These are phyloP conservation scores for Sordariomycetes sp. DNA, from an alignment of 2,329 filamentous ascomycete genomes.

Conservation along the genomic window DNA sequence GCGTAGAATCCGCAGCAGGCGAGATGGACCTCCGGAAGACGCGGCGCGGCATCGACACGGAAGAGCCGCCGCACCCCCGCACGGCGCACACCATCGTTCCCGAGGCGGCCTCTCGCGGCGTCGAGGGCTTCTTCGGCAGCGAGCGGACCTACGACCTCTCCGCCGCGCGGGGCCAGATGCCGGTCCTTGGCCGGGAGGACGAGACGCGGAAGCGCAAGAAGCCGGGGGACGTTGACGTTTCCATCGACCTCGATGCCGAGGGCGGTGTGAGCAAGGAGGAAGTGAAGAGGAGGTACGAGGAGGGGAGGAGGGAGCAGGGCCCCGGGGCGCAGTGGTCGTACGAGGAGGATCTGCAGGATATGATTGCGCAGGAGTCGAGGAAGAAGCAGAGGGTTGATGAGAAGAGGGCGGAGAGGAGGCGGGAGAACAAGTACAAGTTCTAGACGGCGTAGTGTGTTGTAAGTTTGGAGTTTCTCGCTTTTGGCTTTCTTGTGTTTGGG, in stretches of 20 bases:
- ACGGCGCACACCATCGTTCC: constrained; percentile 83
- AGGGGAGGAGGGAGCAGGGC: constrained; percentile 51
- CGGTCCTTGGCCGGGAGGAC: constrained; percentile 70
- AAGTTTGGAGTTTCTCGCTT: background rate
- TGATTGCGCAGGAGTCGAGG: constrained; percentile 87
- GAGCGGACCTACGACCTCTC: constrained; percentile 85
- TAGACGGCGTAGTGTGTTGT: constrained; percentile 11
- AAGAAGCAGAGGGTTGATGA: constrained; percentile 85
- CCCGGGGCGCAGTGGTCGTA: constrained; percentile 55
- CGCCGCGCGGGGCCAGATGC: constrained; percentile 36
- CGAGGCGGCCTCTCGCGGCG: constrained; percentile 51
- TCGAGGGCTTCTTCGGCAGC: constrained; percentile 91
- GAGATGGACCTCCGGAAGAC: constrained; percentile 85
- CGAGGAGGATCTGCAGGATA: constrained; percentile 85
- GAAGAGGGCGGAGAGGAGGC: constrained; percentile 58
- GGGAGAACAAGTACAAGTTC: constrained; percentile 37
- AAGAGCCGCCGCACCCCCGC: constrained; percentile 61
- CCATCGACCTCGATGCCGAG: constrained; percentile 71
- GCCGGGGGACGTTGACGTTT: constrained; percentile 87
- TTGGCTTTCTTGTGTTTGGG: background rate
- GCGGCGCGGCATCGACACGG: constrained; percentile 73
- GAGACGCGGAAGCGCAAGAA: constrained; percentile 80
- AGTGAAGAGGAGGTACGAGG: constrained; percentile 68
- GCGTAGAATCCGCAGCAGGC: constrained; percentile 58
- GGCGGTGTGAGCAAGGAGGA: constrained; percentile 79